Evolutionary conservation across 2,329 filamentous ascomycete species (phyloP).

Genomic region (Mollisiaceae sp.): DNA sequence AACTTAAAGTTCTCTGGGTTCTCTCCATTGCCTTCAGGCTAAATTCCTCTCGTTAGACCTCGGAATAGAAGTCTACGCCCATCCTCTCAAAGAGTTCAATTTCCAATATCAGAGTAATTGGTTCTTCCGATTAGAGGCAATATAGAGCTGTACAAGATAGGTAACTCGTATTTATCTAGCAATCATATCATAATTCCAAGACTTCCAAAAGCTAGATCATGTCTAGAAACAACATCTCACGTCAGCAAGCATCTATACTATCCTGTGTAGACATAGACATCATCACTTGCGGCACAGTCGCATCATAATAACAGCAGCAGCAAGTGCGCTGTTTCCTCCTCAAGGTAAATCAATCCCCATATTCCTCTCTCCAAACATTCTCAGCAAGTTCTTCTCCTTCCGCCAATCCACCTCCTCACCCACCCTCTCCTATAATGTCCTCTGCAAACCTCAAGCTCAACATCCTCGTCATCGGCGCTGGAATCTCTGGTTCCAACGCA

Average conservation of each 20-base stretch:
- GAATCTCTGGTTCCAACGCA: neutral
- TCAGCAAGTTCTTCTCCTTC: neutral
- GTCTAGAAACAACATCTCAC: neutral
- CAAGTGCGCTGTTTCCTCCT: neutral
- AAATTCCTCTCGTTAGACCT: too few species aligned
- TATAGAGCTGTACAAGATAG: too few species aligned
- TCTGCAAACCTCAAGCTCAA: neutral
- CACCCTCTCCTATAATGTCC: neutral
- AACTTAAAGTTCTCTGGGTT: too few species aligned
- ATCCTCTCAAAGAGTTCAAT: too few species aligned
- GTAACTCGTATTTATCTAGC: too few species aligned
- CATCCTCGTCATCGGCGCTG: neutral
- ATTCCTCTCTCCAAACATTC: neutral
- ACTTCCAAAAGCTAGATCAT: neutral
- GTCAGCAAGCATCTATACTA: neutral
- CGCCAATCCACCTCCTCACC: neutral
- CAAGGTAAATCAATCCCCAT: neutral
- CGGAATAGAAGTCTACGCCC: too few species aligned
- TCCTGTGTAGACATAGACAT: neutral
- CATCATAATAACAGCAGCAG: neutral
- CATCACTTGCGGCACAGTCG: neutral
- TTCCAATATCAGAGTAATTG: too few species aligned
- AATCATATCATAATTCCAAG: neutral
- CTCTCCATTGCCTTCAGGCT: too few species aligned
- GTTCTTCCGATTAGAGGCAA: too few species aligned